Conservation (phyloP, 768 basidiomycete species). For the Termitomyces sp. region DNA sequence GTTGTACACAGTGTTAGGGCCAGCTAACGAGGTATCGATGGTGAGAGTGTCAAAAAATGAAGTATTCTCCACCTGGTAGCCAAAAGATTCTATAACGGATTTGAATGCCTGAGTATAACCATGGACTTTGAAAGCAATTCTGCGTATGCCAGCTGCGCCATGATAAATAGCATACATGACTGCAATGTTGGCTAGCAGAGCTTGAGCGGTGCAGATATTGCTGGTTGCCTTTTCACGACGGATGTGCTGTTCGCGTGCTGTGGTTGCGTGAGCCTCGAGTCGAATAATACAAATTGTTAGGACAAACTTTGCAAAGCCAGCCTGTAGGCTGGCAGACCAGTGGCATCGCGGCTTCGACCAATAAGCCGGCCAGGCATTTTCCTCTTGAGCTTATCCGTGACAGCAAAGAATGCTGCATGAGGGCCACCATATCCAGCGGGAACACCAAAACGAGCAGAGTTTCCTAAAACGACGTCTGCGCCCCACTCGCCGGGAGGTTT, state of each 20-base stretch:
- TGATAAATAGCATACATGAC: constrained; percentile 99
- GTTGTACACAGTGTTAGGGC: constrained; percentile 60
- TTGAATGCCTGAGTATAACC: constrained; percentile 76
- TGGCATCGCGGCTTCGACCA: constrained; percentile 79
- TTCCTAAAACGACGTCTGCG: constrained; percentile 92
- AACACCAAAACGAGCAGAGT: constrained; percentile 95
- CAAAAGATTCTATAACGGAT: constrained; percentile 58
- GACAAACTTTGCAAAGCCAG: constrained; percentile 88
- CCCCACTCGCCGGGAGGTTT: constrained; percentile 99
- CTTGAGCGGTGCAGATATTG: constrained; percentile 98
- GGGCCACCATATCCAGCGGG: constrained; percentile 97
- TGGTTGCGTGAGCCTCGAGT: not conserved
- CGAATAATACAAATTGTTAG: not conserved
- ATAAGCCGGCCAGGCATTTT: constrained; percentile 99
- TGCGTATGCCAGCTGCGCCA: constrained; percentile 77
- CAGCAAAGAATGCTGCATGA: constrained; percentile 96
- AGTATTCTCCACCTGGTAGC: constrained; percentile 67
- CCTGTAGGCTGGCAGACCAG: constrained; percentile 86
- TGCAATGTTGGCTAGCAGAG: constrained; percentile 97
- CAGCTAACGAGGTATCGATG: constrained; percentile 58
- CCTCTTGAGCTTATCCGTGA: constrained; percentile 85
- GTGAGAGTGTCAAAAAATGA: constrained; percentile 91
- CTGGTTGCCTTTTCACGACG: constrained; percentile 97
- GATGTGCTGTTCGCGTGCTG: constrained; percentile 95
- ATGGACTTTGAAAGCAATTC: constrained; percentile 90